Evolutionary conservation across 495 filamentous ascomycete genomes (phyloP).

Genomic region (Cercophora newfieldiana): DNA sequence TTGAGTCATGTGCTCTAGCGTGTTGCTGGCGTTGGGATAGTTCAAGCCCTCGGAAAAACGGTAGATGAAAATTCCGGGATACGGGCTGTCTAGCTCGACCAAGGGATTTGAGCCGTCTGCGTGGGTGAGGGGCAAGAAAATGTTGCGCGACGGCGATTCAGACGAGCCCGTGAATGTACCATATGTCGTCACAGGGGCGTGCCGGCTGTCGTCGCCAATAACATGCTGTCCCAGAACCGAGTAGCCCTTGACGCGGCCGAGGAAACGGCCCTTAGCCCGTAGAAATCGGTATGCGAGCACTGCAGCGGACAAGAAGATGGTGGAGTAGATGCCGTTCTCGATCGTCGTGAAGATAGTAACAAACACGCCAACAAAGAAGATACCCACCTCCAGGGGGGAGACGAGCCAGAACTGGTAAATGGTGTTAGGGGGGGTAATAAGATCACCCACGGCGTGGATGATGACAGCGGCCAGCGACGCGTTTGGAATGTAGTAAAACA

Average conservation of each 20-base stretch:
- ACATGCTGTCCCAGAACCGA: slow-evolving; percentile 85
- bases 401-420: slow-evolving; percentile 96
- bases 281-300: slow-evolving; percentile 84
- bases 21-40: slow-evolving; percentile 92
- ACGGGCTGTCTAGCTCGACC: slow-evolving; percentile 74
- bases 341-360: slow-evolving; percentile 88
- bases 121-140: slow-evolving; percentile 90
- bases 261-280: slow-evolving; percentile 81
- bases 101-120: slow-evolving; percentile 88
- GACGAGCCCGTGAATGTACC: slow-evolving; percentile 49
- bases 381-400: slow-evolving; percentile 82
- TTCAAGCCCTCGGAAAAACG: slow-evolving; percentile 96
- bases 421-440: slow-evolving; percentile 91
- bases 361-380: slow-evolving; percentile 93
- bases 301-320: slow-evolving; percentile 70
- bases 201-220: slow-evolving; percentile 55
- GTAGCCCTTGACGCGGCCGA: slow-evolving; percentile 85
- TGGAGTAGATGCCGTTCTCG: slow-evolving; percentile 90
- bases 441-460: slow-evolving; percentile 93
- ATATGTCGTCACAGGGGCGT: slow-evolving; percentile 40
- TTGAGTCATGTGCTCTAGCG: slow-evolving; percentile 75
- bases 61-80: slow-evolving; percentile 96
- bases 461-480: slow-evolving; percentile 89
- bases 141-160: slow-evolving; percentile 56
- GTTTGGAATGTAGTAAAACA: slow-evolving; percentile 94